Base-by-base conservation (phyloP, 805 yeast species). In the Martiniozyma abietophila region DNA sequence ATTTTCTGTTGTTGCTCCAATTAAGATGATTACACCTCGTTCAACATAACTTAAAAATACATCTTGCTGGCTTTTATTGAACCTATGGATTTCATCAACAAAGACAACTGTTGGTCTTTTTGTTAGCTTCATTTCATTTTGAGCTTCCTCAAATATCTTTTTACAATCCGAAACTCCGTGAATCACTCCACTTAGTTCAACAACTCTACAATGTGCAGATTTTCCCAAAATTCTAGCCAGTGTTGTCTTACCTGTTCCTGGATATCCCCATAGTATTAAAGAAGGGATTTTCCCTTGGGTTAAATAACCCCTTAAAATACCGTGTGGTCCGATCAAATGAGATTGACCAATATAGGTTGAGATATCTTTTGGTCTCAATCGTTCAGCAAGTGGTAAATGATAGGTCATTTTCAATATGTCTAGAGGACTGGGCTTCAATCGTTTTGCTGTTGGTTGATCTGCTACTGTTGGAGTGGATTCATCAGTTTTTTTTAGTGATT, bases 1-100 rank as follows among this genome's bases (percentile, higher is more conserved):
- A 51, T 92, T 92, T 52, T 92, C 98, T 0, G 97, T 88, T 0
- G 98, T 92, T n/a, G 97, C 96, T 5, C 98, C 98, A 33, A 89
- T 75, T 27, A 92, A 65, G 1, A 76, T 74, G 28, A 88, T 74
- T 34, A 74, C 74, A 3, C 97, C 97, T 19, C 71, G 62, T 53
- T 92, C 99, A 1, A 89, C 79, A 41, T 74, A 76, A 0, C 94
- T 92, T 25, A 92, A 60, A 30, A 94, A 71, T 30, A 77, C 69
- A 54, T 92, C 97, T 54, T 92, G 98, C 50, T 92, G 98, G 0
- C 76, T 64, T 40, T 80, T 79, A 44, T 76, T 76, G 53, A 85
- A 86, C 21, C 98, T 60, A 52, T 92, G 98, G 25, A 92, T 80
- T 52, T 92, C 98, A 58, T 92, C 98, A 34, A 88, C 73, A 49